A percentile compares a stretch with the other conserved stretches of the same genome.
These are phyloP conservation scores for Conidiobolus incongruus DNA, from an alignment of 371 early-diverging fungal genomes.

Conservation along the genomic window DNA sequence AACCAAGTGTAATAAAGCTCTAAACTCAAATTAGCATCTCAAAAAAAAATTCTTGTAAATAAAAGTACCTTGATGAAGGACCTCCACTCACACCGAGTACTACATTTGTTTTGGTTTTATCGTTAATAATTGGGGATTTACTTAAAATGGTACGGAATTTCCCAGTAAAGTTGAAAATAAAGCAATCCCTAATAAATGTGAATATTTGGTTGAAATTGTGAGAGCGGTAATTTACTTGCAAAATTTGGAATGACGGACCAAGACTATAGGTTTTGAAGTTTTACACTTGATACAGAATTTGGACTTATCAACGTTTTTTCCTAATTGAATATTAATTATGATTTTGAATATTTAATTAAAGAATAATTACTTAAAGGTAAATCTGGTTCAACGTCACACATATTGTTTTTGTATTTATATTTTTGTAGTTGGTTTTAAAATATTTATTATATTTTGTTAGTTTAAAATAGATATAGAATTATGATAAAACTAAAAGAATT, in stretches of 20 bases:
- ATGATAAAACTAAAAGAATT: too few species aligned
- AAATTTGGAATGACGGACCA: neutral
- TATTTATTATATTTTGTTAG: too few species aligned
- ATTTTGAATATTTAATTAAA: neutral
- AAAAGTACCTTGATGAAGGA: constrained; percentile 1
- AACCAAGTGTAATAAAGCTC: neutral
- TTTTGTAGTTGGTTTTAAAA: too few species aligned
- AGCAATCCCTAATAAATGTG: neutral
- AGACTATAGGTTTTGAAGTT: neutral
- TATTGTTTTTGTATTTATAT: too few species aligned
- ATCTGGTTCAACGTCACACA: constrained; percentile 2
- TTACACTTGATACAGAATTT: constrained; percentile 3
- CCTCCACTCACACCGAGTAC: neutral
- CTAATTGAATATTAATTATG: neutral
- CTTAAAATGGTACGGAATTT: constrained; percentile 2
- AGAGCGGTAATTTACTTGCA: neutral
- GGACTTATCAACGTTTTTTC: too few species aligned
- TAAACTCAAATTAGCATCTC: neutral
- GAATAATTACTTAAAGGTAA: neutral
- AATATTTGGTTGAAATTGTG: neutral
- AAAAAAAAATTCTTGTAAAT: neutral
- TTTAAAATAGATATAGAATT: too few species aligned
- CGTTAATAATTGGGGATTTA: neutral
- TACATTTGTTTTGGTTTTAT: neutral
- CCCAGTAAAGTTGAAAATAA: neutral